Percentiles rank a stretch among this genome's conserved stretches.
These are phyloP conservation scores for Xylariaceae sp. DNA, from an alignment of 2,329 filamentous ascomycete species.

Conservation along the genomic window DNA sequence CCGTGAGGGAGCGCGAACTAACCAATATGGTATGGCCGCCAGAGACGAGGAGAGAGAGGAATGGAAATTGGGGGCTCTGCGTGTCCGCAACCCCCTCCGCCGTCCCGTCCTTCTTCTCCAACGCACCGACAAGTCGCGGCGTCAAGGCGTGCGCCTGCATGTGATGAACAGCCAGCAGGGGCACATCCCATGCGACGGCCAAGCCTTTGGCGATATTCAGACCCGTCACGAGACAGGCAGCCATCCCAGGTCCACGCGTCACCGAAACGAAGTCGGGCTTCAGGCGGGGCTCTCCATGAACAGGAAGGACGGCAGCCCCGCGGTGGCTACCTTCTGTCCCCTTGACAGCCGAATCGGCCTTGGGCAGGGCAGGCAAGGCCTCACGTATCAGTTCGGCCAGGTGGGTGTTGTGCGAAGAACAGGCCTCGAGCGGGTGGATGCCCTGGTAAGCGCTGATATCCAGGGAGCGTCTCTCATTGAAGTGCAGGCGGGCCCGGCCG, in stretches of 20 bases:
- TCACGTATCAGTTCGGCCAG: constrained; percentile 63
- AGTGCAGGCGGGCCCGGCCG: constrained; percentile 56
- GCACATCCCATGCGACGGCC: constrained; percentile 74
- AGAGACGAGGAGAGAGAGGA: constrained; percentile 81
- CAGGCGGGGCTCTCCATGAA: constrained; percentile 31
- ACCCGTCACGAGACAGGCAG: constrained; percentile 69
- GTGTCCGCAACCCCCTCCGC: neutral
- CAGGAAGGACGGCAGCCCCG: constrained; percentile 12
- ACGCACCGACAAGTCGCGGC: constrained; percentile 65
- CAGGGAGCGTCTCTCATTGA: constrained; percentile 75
- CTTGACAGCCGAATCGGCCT: neutral
- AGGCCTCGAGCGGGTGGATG: constrained; percentile 71
- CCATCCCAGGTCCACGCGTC: constrained; percentile 88
- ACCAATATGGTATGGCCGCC: constrained; percentile 90
- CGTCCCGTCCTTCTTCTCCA: constrained; percentile 33
- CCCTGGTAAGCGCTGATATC: constrained; percentile 71
- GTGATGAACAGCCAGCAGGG: constrained; percentile 83
- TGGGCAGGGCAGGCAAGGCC: constrained; percentile 52
- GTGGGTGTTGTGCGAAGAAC: constrained; percentile 67
- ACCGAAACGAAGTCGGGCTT: constrained; percentile 81
- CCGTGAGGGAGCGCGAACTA: constrained; percentile 59
- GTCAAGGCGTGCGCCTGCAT: constrained; percentile 97
- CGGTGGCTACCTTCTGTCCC: neutral
- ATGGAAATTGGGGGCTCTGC: constrained; percentile 63
- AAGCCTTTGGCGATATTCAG: constrained; percentile 83